A percentile compares a stretch with the other conserved stretches of the same genome.
Conservation (phyloP, 257 asterid species). For the Knoxia roxburghii region DNA sequence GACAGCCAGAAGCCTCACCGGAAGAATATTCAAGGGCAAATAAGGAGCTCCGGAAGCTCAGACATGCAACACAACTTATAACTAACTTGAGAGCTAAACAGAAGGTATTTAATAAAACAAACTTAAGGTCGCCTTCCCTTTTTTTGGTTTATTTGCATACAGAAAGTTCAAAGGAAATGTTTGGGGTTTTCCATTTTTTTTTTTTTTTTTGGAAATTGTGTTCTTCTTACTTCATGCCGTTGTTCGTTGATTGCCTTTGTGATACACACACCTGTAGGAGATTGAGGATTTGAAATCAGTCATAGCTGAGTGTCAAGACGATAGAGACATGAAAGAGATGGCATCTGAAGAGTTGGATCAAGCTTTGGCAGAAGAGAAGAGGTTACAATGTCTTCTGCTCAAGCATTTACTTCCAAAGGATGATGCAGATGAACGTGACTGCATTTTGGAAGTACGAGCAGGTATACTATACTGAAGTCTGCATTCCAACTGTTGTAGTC, state of each 20-base stretch:
- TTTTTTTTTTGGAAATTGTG: too few species aligned
- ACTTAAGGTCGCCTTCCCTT: too few species aligned
- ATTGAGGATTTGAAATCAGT: conserved; percentile 56
- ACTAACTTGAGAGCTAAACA: conserved; percentile 59
- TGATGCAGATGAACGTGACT: conserved; percentile 91
- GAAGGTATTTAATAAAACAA: conserved; percentile 40
- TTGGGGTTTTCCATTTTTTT: too few species aligned
- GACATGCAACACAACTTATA: conserved; percentile 48
- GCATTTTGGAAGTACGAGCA: conserved; percentile 97
- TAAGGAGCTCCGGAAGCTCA: conserved; percentile 81
- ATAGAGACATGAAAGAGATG: conserved; percentile 80
- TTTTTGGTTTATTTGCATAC: not conserved
- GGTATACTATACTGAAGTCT: conserved; percentile 36
- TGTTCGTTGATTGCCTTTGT: not conserved
- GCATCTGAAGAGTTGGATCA: conserved; percentile 75
- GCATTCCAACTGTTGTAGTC: not conserved
- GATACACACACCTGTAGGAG: conserved; percentile 50
- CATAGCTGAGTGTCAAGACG: conserved; percentile 65
- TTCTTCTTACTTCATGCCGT: not conserved
- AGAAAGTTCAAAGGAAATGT: not conserved
- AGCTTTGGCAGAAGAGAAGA: conserved; percentile 64
- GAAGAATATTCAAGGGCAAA: conserved; percentile 69
- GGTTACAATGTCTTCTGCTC: conserved; percentile 57
- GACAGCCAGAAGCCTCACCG: conserved; percentile 73
- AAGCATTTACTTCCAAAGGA: conserved; percentile 84